phyloP scores from a whole-genome alignment of 2,329 filamentous ascomycete species.

The Neocatenulostroma microsporum region DNA sequence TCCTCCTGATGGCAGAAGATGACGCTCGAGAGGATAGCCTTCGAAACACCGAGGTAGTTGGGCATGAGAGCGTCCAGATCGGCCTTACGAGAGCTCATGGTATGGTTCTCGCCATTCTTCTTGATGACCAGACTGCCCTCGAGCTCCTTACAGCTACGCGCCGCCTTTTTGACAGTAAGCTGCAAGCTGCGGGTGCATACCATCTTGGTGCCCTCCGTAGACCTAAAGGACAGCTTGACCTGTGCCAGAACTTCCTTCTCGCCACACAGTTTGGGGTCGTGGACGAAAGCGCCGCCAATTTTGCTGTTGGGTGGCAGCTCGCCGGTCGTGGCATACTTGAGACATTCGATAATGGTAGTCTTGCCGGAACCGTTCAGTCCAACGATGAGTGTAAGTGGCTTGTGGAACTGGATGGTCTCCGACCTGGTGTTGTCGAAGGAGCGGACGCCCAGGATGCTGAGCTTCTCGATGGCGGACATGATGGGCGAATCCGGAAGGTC shows the following conservation, averaged over 20 bases:
- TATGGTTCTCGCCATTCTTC: slow-evolving; percentile 69
- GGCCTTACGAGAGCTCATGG: slow-evolving; percentile 69
- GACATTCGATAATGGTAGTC: slow-evolving; percentile 97
- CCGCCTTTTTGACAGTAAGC: slow-evolving; percentile 75
- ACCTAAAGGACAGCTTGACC: slow-evolving; percentile 80
- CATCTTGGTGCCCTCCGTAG: slow-evolving; percentile 68
- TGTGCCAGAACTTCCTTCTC: slow-evolving; percentile 87
- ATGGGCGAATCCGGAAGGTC: too few species aligned
- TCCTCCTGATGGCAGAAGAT: slow-evolving; percentile 99
- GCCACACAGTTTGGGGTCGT: slow-evolving; percentile 86
- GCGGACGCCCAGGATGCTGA: slow-evolving; percentile 76
- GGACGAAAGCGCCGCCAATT: slow-evolving; percentile 85
- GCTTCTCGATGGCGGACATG: slow-evolving; percentile 70
- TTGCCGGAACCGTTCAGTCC: slow-evolving; percentile 97
- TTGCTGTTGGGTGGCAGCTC: slow-evolving; percentile 85
- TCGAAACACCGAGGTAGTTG: slow-evolving; percentile 77
- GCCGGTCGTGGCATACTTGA: slow-evolving; percentile 96
- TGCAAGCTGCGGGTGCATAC: slow-evolving; percentile 78
- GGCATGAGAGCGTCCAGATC: slow-evolving; percentile 62
- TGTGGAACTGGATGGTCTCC: slow-evolving; percentile 80
- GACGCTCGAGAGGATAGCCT: slow-evolving; percentile 83
- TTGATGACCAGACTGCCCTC: slow-evolving; percentile 70
- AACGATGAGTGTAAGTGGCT: slow-evolving; percentile 90
- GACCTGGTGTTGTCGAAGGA: slow-evolving; percentile 71
- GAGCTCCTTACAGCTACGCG: slow-evolving; percentile 70